Evolutionary conservation across 78 protist species (phyloP).

Genomic region (Monocercomonoides exilis): DNA sequence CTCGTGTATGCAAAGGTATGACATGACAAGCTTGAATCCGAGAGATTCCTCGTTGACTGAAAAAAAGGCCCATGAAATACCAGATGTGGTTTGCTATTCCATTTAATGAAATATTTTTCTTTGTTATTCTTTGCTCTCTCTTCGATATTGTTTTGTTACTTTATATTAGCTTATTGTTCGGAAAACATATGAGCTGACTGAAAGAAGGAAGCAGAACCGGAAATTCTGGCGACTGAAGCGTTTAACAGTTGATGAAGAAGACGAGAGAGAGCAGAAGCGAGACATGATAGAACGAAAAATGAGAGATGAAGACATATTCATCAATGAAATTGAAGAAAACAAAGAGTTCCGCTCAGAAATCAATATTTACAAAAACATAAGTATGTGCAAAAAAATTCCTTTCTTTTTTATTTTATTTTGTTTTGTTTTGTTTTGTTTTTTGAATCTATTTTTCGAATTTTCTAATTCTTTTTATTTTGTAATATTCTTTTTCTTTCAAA

Average conservation of each 20-base stretch:
- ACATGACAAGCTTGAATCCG: constrained; percentile 13
- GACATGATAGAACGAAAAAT: neutral
- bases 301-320: neutral
- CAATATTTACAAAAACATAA: neutral
- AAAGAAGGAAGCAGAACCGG: neutral
- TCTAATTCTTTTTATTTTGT: no score
- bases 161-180: neutral
- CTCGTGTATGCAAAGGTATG: constrained; percentile 52
- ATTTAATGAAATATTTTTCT: neutral
- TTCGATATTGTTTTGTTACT: neutral
- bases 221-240: neutral
- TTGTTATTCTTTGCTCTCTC: neutral
- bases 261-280: neutral
- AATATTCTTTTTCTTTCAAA: no score
- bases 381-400: no score
- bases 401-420: no score
- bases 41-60: neutral
- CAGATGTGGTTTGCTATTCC: neutral
- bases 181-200: neutral
- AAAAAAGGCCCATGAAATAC: neutral
- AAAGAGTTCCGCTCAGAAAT: neutral
- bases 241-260: neutral
- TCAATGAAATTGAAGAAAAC: neutral
- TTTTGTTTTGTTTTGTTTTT: no score
- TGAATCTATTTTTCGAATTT: no score